Evolutionary conservation across 352 stramenopile species (phyloP), one percentile per base, ranked within the genome.

Genomic region (Globisporangium paddicum): DNA sequence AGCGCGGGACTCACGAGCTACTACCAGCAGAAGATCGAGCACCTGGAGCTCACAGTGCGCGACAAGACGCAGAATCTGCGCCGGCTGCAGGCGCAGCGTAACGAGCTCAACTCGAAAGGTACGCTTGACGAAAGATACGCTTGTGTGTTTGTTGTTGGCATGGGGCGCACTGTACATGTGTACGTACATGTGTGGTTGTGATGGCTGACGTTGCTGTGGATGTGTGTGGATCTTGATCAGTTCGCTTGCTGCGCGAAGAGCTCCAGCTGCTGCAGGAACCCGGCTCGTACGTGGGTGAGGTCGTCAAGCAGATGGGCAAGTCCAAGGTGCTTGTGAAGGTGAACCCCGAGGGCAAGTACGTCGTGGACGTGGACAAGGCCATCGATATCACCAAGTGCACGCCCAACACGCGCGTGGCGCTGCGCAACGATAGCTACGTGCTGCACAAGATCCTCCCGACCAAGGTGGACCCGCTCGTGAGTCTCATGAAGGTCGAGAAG

Each of bases 231-330:
- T 42, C 1, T n/a, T 32, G 21, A 48, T 23, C 48, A 95, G 96
- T 99, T n/a, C 90, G 96, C 13, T 83, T 99, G 71, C 82, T 99
- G 35, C 93, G 97, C 41, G 98, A 99, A 61, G 98, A 99, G 82
- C 82, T 99, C 35, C 89, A 99, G 69, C 79, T 99, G 72, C 82
- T 99, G 32, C 96, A 99, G 73, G 97, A 99, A 69, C 96, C 97
- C 0, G 97, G 97, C 21, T 98, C 88, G 49, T 99, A 99, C 59
- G 97, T 99, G 38, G 97, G 97, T 56, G 97, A 99, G 73, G 97
- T 99, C 40, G 96, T 99, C 18, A 99, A 99, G 81, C 89, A 98
- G 66, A 99, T 99, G 97, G 96, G 96, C 64, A 98, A 99, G 81
- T 98, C 97, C 59, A 99, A 99, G 71, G 96, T 99, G 25, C 79